Percentiles rank a stretch among this genome's conserved stretches.
Evolutionary conservation across 2,329 filamentous ascomycete genomes (phyloP).

Genomic region (Colletotrichum neosansevieriae): DNA sequence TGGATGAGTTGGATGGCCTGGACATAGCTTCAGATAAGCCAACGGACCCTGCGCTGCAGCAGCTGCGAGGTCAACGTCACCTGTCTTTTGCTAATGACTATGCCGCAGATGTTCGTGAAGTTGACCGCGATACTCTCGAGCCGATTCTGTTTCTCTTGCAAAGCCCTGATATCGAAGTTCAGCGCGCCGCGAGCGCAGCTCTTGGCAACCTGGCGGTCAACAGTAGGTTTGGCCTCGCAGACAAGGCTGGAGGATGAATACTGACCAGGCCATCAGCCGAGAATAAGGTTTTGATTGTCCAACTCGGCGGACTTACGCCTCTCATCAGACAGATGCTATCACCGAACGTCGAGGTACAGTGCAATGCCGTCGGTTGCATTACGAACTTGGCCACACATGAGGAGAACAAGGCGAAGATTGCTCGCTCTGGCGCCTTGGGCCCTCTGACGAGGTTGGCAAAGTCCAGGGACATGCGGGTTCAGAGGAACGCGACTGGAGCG

Average conservation of each 20-base stretch:
- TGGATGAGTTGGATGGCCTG: constrained; percentile 10
- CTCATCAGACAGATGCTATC: constrained; percentile 99
- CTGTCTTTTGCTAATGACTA: constrained; percentile 6
- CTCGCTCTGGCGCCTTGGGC: constrained; percentile 90
- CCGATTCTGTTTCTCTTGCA: constrained; percentile 96
- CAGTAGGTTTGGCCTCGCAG: constrained; percentile 69
- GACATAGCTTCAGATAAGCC: not conserved
- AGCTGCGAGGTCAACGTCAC: constrained; percentile 12
- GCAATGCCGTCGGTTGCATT: constrained; percentile 98
- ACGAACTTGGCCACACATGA: constrained; percentile 98
- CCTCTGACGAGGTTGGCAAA: constrained; percentile 93
- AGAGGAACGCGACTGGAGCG: constrained; percentile 96
- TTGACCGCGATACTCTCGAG: constrained; percentile 93
- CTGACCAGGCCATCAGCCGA: constrained; percentile 72
- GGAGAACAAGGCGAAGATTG: constrained; percentile 99
- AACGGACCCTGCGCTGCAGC: not conserved
- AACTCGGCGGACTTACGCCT: constrained; percentile 88
- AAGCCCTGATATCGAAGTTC: constrained; percentile 96
- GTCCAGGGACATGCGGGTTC: constrained; percentile 98
- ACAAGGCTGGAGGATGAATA: not conserved
- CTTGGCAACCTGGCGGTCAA: constrained; percentile 97
- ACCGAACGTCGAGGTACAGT: constrained; percentile 97
- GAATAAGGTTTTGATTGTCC: constrained; percentile 97
- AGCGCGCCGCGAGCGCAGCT: constrained; percentile 94
- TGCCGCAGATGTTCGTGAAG: constrained; percentile 88